Conservation (phyloP, 768 basidiomycete genomes). For the Mycena venus region DNA sequence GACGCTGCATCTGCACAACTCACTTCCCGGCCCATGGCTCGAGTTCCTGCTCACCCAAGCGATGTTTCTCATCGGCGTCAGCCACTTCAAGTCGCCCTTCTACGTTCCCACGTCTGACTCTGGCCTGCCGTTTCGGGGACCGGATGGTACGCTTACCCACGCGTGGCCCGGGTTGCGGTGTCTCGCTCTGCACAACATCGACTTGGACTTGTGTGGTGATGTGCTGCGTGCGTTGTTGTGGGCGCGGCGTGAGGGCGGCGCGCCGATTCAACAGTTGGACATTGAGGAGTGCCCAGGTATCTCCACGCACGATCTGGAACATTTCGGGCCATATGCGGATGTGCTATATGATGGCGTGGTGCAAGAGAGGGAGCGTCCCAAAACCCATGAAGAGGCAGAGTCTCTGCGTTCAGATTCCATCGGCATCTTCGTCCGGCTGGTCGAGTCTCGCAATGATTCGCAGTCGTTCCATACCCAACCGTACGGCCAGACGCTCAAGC, state of each 20-base stretch:
- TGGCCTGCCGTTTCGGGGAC: constrained; percentile 5
- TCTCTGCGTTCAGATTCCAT: constrained; percentile 7
- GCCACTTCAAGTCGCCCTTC: constrained; percentile 22
- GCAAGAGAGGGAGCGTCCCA: not conserved
- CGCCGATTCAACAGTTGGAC: constrained; percentile 25
- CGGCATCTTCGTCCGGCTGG: constrained; percentile 10
- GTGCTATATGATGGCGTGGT: constrained; percentile 15
- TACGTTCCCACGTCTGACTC: not conserved
- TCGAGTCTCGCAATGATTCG: too few species aligned
- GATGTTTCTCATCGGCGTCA: constrained; percentile 28
- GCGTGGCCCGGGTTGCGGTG: constrained; percentile 21
- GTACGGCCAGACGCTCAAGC: too few species aligned
- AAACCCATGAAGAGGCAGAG: not conserved
- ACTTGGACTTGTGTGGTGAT: not conserved
- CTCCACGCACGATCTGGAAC: not conserved
- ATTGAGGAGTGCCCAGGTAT: constrained; percentile 18
- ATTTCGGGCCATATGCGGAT: constrained; percentile 12
- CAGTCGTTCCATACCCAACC: too few species aligned
- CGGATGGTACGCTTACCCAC: constrained; percentile 20
- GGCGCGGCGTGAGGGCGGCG: constrained; percentile 20
- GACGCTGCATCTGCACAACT: constrained; percentile 18
- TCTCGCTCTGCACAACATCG: constrained; percentile 17
- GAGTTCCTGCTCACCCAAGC: constrained; percentile 30
- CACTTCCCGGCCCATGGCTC: constrained; percentile 3
- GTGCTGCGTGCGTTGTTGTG: constrained; percentile 28